Conservation (phyloP, 768 basidiomycete species). For the Pulveroboletus ravenelii region DNA sequence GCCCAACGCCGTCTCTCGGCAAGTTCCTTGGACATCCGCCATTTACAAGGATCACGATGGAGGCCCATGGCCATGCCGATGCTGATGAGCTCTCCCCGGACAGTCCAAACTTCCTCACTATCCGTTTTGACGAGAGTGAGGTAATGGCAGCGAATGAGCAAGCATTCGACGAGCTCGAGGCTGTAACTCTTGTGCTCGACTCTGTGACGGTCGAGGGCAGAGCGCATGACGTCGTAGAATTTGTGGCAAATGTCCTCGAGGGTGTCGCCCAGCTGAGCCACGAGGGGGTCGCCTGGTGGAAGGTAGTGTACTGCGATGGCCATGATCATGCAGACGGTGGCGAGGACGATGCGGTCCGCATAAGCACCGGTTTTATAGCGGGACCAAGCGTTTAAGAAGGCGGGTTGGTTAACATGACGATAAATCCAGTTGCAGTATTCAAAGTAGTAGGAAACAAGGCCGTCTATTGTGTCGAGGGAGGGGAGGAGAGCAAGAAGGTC, state of each 20-base stretch:
- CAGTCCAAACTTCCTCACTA: constrained; percentile 76
- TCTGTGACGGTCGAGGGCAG: constrained; percentile 57
- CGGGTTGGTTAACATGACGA: constrained; percentile 63
- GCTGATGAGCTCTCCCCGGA: constrained; percentile 67
- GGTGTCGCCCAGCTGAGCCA: constrained; percentile 47
- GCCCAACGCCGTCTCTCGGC: constrained; percentile 82
- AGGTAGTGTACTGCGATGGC: constrained; percentile 71
- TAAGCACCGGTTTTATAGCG: constrained; percentile 65
- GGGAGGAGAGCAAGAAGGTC: constrained; percentile 69
- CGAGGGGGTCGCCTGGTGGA: constrained; percentile 57
- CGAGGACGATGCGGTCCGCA: constrained; percentile 64
- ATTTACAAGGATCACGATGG: constrained; percentile 81
- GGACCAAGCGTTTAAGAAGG: constrained; percentile 64
- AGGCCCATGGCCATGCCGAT: constrained; percentile 80
- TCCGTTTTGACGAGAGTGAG: constrained; percentile 69
- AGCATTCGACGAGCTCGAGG: constrained; percentile 71
- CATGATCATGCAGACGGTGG: constrained; percentile 72
- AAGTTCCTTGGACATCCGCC: constrained; percentile 61
- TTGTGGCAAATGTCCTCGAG: constrained; percentile 59
- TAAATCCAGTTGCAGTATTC: constrained; percentile 88
- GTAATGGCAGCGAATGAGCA: constrained; percentile 68
- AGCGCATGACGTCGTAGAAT: constrained; percentile 66
- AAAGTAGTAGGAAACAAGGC: constrained; percentile 72
- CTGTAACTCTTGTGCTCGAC: constrained; percentile 57
- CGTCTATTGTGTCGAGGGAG: constrained; percentile 62